These are phyloP conservation scores for Phytophthora kernoviae DNA, from an alignment of 352 stramenopile species.

Conservation along the genomic window DNA sequence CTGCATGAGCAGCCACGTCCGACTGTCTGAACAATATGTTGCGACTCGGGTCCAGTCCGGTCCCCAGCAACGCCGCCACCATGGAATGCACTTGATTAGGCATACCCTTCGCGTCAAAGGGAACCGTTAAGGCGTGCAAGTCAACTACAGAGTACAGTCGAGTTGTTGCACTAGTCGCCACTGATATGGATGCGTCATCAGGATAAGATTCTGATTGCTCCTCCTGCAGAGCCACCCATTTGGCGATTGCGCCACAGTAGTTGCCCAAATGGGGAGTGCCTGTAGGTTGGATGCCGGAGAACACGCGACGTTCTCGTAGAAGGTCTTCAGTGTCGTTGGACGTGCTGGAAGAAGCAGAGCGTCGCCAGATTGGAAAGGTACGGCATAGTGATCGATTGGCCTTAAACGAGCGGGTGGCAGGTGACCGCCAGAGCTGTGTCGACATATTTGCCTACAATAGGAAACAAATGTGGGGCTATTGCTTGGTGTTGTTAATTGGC, in stretches of 20 bases:
- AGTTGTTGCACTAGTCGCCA: slow-evolving; percentile 3
- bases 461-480: no score
- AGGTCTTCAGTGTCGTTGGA: slow-evolving; percentile 11
- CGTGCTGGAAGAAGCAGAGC: slow-evolving; percentile 5
- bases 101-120: slow-evolving; percentile 92
- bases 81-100: slow-evolving; percentile 89
- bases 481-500: no score
- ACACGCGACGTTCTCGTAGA: slow-evolving; percentile 63
- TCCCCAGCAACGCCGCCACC: slow-evolving; percentile 95
- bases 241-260: slow-evolving; percentile 97
- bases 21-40: slow-evolving; percentile 87
- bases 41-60: slow-evolving; percentile 84
- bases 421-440: slow-evolving; percentile 18
- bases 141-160: slow-evolving; percentile 92
- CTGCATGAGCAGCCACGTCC: slow-evolving; percentile 87
- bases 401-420: neutral
- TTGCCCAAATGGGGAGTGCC: slow-evolving; percentile 99
- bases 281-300: slow-evolving; percentile 98
- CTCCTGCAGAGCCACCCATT: slow-evolving; percentile 98
- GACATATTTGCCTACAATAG: slow-evolving; percentile 11
- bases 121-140: slow-evolving; percentile 98
- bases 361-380: neutral
- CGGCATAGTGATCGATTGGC: neutral
- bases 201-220: slow-evolving; percentile 20
- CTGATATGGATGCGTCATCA: slow-evolving; percentile 1